These are phyloP conservation scores for Trapa incisa DNA, from an alignment of 345 rosid genomes.

Conservation along the genomic window DNA sequence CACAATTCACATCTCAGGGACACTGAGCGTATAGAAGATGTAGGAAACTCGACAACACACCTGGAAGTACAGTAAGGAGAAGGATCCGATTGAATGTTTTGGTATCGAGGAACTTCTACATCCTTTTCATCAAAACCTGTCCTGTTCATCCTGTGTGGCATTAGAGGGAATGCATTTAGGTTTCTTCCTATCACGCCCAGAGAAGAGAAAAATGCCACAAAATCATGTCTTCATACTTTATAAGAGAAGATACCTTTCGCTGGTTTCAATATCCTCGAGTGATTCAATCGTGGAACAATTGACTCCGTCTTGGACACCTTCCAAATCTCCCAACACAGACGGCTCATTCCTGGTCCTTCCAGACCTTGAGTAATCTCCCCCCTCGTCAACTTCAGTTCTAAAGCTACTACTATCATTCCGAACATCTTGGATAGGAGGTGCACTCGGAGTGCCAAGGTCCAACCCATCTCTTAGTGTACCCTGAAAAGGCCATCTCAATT, in stretches of 20 bases:
- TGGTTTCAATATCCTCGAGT: conserved; percentile 8
- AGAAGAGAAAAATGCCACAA: background rate
- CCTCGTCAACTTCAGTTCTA: conserved; percentile 20
- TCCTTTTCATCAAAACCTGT: conserved; percentile 18
- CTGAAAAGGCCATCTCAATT: background rate
- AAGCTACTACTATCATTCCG: conserved; percentile 30
- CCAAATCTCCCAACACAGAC: conserved; percentile 20
- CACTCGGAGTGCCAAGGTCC: conserved; percentile 75
- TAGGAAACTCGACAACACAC: conserved; percentile 19
- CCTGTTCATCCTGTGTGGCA: conserved; percentile 25
- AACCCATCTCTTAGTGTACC: background rate
- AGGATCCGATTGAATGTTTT: conserved; percentile 30
- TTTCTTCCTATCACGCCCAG: background rate
- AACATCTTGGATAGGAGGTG: conserved; percentile 65
- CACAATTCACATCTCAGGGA: background rate
- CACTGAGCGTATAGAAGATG: background rate
- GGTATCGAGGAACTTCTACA: conserved; percentile 39
- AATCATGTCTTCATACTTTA: background rate
- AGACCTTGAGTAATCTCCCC: conserved; percentile 3
- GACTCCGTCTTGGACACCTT: conserved; percentile 17
- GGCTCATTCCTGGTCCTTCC: conserved; percentile 20
- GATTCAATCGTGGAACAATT: conserved; percentile 20
- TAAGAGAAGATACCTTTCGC: conserved; percentile 34
- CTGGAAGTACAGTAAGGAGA: conserved; percentile 43
- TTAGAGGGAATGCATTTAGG: background rate